phyloP scores from a whole-genome alignment of 225 moss, liverwort and hornwort species.

The Asterella californica region DNA sequence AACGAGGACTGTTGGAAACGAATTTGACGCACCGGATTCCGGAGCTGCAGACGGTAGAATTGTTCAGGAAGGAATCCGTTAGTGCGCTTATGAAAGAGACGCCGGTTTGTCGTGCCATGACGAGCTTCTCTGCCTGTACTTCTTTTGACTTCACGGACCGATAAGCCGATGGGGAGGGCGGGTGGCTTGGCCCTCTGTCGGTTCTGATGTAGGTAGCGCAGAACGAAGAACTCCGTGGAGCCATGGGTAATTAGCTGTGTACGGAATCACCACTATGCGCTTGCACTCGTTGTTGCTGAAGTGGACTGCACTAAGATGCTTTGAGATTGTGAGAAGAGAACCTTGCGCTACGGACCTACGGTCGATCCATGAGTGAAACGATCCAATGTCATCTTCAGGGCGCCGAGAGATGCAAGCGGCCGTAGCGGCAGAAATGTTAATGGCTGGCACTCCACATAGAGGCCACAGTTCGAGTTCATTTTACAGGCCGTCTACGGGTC shows the following conservation, averaged over 20 bases:
- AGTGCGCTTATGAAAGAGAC: not conserved
- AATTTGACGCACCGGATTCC: not conserved
- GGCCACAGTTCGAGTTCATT: slow-evolving; percentile 18
- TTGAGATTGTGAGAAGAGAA: not conserved
- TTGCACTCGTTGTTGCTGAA: not conserved
- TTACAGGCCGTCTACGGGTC: slow-evolving; percentile 43
- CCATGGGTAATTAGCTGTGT: not conserved
- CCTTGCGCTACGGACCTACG: not conserved
- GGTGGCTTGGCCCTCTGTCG: not conserved
- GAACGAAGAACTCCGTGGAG: not conserved
- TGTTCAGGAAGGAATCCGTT: not conserved
- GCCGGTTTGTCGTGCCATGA: not conserved
- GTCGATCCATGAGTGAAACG: not conserved
- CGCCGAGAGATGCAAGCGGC: slow-evolving; percentile 12
- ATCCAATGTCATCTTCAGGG: not conserved
- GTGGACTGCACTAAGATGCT: not conserved
- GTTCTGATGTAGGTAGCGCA: not conserved
- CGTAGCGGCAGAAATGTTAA: slow-evolving; percentile 15
- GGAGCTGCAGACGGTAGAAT: not conserved
- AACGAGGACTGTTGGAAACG: not conserved
- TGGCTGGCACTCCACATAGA: slow-evolving; percentile 16
- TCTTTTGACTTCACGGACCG: not conserved
- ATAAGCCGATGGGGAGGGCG: not conserved
- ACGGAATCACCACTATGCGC: not conserved
- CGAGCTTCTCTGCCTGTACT: not conserved